Base-by-base conservation (phyloP, 495 filamentous ascomycete genomes). In the Tuber umbilicatum region DNA sequence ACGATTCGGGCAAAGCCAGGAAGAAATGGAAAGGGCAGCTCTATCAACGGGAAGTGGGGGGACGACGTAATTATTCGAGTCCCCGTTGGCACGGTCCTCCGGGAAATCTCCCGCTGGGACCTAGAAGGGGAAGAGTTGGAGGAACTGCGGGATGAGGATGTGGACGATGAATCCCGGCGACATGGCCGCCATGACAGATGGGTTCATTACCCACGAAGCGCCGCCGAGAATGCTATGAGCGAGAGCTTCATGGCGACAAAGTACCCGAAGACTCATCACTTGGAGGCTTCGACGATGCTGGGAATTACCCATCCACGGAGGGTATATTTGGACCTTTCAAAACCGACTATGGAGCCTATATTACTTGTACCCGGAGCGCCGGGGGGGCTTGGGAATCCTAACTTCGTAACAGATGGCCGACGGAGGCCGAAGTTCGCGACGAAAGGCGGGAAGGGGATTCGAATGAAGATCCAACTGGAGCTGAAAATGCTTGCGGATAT, bases 401-500 rank as follows among this genome's bases (percentile, higher is more conserved):
- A 97, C 80, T 99, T 97, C 80, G 87, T 91, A 12, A 90, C 91
- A 0, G 90, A 88, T 68, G 85, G 88, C 12, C 87, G 87, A 35
- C 87, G 88, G 2, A 86, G 90, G 69, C 96, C 95, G 1, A 91
- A 92, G 77, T 95, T 94, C 82, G 96, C 94, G 12, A 97, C 93
- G 1, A 90, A 90, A 77, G 95, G 95, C 27, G 93, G 95, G 78
- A 85, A 86, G 45, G 93, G 92, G 68, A 89, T 93, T 82, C 89
- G 87, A 38, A 84, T 99, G 74, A 88, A 90, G 42, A 84, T 99
- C 19, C 92, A 97, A 78, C 89, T 99, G 71, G 95, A 99, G 82
- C 87, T 99, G 73, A 98, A 97, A 85, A 86, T 99, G 5, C 89
- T 99, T 16, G 95, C 95, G 21, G 95, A 99, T 83, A 91, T 99